A percentile compares a stretch with the other conserved stretches of the same genome.
These are phyloP conservation scores for Colletotrichum eremochloae DNA, from an alignment of 2,329 filamentous ascomycete species.

Conservation along the genomic window DNA sequence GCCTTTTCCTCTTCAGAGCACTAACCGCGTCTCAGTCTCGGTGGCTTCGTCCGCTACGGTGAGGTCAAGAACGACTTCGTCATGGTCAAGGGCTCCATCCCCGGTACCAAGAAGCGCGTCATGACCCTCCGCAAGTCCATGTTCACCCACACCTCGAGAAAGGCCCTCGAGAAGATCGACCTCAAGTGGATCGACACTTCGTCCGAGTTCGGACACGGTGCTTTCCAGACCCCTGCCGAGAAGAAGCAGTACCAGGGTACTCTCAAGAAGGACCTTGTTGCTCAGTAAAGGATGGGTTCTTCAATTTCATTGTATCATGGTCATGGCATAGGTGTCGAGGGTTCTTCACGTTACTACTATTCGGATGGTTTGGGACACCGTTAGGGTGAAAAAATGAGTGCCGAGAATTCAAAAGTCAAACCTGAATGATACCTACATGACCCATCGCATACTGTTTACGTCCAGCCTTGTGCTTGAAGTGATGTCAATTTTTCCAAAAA, in stretches of 20 bases:
- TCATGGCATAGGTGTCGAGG: constrained; percentile 70
- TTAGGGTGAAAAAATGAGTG: constrained; percentile 43
- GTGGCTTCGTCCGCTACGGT: constrained; percentile 99
- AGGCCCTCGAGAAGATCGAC: constrained; percentile 98
- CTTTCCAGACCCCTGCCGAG: constrained; percentile 98
- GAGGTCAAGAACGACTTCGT: constrained; percentile 99
- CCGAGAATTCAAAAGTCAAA: constrained; percentile 44
- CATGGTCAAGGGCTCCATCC: constrained; percentile 97
- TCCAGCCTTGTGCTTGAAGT: neutral
- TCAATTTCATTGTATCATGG: constrained; percentile 60
- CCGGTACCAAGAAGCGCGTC: constrained; percentile 99
- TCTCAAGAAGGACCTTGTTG: constrained; percentile 94
- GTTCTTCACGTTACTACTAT: constrained; percentile 51
- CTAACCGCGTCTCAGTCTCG: constrained; percentile 75
- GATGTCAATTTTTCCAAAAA: neutral
- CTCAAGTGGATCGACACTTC: constrained; percentile 99
- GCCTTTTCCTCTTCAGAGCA: neutral
- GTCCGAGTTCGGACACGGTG: constrained; percentile 99
- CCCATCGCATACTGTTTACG: constrained; percentile 4
- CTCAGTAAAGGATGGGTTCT: constrained; percentile 55
- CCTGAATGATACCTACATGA: constrained; percentile 44
- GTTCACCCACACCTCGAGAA: constrained; percentile 96
- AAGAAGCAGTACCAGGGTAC: constrained; percentile 98
- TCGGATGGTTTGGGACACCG: constrained; percentile 43
- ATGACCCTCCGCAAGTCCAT: constrained; percentile 99